Evolutionary conservation across 2,329 filamentous ascomycete genomes (phyloP), one percentile per base, ranked within the genome.

Genomic region (Microsporum audouinii): DNA sequence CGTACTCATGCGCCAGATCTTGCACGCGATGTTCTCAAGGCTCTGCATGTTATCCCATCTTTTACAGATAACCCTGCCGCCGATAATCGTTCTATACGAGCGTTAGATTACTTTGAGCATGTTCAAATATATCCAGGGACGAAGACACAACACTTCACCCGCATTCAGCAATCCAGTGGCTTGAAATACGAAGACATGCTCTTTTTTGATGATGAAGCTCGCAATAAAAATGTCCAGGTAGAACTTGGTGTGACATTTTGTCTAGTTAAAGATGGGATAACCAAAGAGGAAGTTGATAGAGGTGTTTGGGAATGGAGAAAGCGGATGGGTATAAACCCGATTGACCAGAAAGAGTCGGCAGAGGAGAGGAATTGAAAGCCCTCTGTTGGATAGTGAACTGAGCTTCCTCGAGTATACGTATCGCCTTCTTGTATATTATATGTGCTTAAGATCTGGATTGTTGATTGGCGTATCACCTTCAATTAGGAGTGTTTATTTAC

Each of bases 151-250:
- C 92, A 97, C 74, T 95, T 97, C 68, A 80, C 86, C 68, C 79
- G 82, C 3, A 78, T 97, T 66, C 82, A 87, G 7, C 82, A 86
- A 71, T 80, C 84, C 61, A 91, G 87, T 12, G 85, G 84, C 1
- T 73, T 96, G 2, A 76, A 78, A 4, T 95, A 84, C 69, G 82
- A 87, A 65, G 89, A 96, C 56, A 95, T 97, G 87, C 72, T 97
- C 38, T 97, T 97, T 73, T 97, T 97, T 66, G 92, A 97, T 68
- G 92, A 97, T 68, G 92, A 97, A 81, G 80, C 81, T 59, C 78
- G 92, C 63, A 97, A 97, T 70, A 80, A 84, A 62, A 91, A 96
- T 70, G 92, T 95, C 0, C 84, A 87, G 74, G 75, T 71, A 1
- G 77, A 81, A 53, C 69, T 96, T 57, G 91, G 91, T 0, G 88